phyloP scores from a whole-genome alignment of 202 grass and related monocot species.

The Carex arenaria region DNA sequence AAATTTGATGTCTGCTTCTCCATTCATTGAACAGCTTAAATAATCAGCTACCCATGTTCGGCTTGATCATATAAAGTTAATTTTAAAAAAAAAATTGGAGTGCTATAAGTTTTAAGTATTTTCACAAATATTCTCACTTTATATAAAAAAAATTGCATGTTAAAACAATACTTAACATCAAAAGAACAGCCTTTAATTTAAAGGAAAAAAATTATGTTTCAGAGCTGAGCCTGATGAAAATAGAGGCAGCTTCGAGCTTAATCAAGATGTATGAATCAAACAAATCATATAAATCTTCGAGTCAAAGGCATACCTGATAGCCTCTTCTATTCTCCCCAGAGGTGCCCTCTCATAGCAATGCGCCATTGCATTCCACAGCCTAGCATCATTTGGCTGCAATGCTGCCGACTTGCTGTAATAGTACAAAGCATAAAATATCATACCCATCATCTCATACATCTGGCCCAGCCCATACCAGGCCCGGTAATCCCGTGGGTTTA shows the following conservation, averaged over 20 bases:
- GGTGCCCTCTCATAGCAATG: constrained; percentile 93
- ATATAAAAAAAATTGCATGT: background rate
- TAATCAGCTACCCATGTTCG: background rate
- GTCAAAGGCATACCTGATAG: constrained; percentile 42
- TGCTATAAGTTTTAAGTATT: background rate
- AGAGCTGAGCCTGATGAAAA: background rate
- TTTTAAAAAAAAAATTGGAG: background rate
- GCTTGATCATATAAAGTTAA: background rate
- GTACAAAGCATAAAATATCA: constrained; percentile 91
- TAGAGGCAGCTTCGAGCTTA: background rate
- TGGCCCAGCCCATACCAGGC: constrained; percentile 99
- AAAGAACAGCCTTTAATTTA: background rate
- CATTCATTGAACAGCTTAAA: background rate
- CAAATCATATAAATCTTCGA: background rate
- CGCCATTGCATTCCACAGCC: constrained; percentile 98
- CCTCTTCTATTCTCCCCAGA: constrained; percentile 84
- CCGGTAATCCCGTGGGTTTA: constrained; percentile 93
- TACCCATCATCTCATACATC: constrained; percentile 98
- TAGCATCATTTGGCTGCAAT: constrained; percentile 85
- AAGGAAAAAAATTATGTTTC: background rate
- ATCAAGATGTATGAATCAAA: background rate
- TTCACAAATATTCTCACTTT: background rate
- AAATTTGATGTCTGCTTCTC: background rate
- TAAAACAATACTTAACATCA: background rate
- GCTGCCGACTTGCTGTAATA: constrained; percentile 84